Evolutionary conservation across 768 basidiomycete species (phyloP).

Genomic region (Lentinula edodes): DNA sequence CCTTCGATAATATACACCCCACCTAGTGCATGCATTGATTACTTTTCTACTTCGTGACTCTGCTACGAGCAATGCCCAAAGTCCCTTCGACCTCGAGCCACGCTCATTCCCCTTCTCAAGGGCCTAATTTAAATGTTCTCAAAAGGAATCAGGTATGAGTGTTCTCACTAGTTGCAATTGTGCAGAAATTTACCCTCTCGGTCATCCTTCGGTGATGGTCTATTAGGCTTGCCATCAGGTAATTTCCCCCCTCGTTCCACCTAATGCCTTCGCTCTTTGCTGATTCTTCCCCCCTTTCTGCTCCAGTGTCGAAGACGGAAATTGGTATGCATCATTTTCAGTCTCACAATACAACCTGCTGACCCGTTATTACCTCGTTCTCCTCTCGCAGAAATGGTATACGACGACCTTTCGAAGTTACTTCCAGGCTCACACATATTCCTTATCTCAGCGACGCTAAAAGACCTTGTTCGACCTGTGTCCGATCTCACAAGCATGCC

Average conservation of each 20-base stretch:
- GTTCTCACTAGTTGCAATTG: not conserved
- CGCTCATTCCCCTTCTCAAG: slow-evolving; percentile 20
- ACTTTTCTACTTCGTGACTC: not conserved
- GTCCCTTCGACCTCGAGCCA: slow-evolving; percentile 19
- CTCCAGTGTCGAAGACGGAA: slow-evolving; percentile 68
- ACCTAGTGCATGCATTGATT: not conserved
- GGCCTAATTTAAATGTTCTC: slow-evolving; percentile 39
- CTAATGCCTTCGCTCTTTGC: not conserved
- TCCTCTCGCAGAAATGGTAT: slow-evolving; percentile 53
- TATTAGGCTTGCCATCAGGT: slow-evolving; percentile 53
- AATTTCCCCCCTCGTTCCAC: slow-evolving; percentile 8
- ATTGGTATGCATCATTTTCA: slow-evolving; percentile 42
- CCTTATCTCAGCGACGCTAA: slow-evolving; percentile 55
- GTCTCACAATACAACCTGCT: slow-evolving; percentile 3
- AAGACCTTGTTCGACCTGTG: slow-evolving; percentile 72
- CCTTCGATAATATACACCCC: not conserved
- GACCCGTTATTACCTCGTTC: slow-evolving; percentile 12
- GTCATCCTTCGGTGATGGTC: slow-evolving; percentile 4
- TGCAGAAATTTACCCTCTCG: not conserved
- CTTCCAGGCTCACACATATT: slow-evolving; percentile 5
- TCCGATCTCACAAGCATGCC: slow-evolving; percentile 70
- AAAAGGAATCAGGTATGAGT: slow-evolving; percentile 45
- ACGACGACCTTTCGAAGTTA: not conserved
- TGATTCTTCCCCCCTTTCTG: slow-evolving; percentile 19
- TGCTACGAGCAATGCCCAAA: slow-evolving; percentile 32